Evolutionary conservation across 805 yeast species (phyloP).

Genomic region (Yarrowia sp.): DNA sequence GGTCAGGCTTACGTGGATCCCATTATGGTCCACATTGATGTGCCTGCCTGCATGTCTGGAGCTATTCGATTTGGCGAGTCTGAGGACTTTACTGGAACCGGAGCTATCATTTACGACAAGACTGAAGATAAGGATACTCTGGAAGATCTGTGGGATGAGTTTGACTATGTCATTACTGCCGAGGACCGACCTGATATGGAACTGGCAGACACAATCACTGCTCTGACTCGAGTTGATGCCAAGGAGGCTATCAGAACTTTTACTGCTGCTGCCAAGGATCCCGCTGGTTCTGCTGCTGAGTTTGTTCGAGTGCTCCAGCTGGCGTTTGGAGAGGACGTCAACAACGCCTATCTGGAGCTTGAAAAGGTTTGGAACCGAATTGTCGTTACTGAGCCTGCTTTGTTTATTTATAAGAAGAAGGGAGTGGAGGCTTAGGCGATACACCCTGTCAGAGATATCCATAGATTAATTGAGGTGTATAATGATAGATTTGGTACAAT

Average conservation of each 20-base stretch:
- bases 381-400: constrained; percentile 3
- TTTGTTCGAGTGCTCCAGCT: not conserved
- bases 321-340: constrained; percentile 7
- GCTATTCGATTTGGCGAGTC: constrained; percentile 70
- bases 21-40: constrained; percentile 65
- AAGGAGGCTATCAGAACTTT: not conserved
- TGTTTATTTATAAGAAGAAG: not conserved
- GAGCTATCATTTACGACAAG: constrained; percentile 58
- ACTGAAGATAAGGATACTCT: constrained; percentile 54
- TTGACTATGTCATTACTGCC: constrained; percentile 52
- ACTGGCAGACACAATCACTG: not conserved
- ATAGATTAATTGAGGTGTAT: no score
- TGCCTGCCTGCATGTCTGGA: constrained; percentile 84
- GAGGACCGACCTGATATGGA: constrained; percentile 28
- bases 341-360: not conserved
- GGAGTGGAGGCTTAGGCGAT: no score
- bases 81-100: constrained; percentile 33
- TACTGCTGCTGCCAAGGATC: not conserved
- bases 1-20: constrained; percentile 27
- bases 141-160: constrained; percentile 44
- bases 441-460: not conserved
- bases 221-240: not conserved
- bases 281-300: not conserved
- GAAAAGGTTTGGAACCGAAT: constrained; percentile 1
- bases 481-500: no score